These are phyloP conservation scores for Penicillium bovifimosum DNA, from an alignment of 495 filamentous ascomycete species.

Conservation along the genomic window DNA sequence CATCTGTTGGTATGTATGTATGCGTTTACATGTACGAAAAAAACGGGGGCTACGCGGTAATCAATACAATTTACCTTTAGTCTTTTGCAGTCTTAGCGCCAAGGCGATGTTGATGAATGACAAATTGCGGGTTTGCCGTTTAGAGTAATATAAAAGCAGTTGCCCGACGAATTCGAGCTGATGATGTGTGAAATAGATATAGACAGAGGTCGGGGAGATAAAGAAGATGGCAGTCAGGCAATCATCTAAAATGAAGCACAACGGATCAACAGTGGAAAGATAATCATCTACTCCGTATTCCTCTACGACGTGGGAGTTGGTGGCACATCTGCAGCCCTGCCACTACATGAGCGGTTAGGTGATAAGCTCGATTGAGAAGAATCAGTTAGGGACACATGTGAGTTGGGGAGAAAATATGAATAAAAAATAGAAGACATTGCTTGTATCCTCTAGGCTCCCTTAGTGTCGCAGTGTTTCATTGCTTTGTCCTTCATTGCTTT, in stretches of 20 bases:
- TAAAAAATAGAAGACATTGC: neutral
- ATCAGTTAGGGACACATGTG: constrained; percentile 9
- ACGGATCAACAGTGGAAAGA: no score
- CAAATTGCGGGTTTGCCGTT: constrained; percentile 12
- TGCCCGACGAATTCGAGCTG: neutral
- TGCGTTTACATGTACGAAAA: neutral
- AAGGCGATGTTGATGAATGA: constrained; percentile 8
- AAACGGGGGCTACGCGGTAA: constrained; percentile 7
- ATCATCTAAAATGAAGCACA: no score
- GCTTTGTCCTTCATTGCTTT: neutral
- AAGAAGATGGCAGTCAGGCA: neutral
- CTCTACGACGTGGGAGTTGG: constrained; percentile 7
- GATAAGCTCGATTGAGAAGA: constrained; percentile 13
- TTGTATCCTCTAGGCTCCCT: constrained; percentile 16
- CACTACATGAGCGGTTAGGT: constrained; percentile 15
- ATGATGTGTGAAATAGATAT: neutral
- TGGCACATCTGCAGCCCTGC: constrained; percentile 18
- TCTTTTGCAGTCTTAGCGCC: constrained; percentile 10
- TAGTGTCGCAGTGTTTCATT: constrained; percentile 12
- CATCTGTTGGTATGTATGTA: neutral
- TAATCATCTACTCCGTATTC: neutral
- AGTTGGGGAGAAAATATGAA: constrained; percentile 15
- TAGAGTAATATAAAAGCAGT: neutral
- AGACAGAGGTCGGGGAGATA: neutral
- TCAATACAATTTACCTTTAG: constrained; percentile 3